Conservation (phyloP, 2,329 filamentous ascomycete genomes). For the Diaporthe longicolla region DNA sequence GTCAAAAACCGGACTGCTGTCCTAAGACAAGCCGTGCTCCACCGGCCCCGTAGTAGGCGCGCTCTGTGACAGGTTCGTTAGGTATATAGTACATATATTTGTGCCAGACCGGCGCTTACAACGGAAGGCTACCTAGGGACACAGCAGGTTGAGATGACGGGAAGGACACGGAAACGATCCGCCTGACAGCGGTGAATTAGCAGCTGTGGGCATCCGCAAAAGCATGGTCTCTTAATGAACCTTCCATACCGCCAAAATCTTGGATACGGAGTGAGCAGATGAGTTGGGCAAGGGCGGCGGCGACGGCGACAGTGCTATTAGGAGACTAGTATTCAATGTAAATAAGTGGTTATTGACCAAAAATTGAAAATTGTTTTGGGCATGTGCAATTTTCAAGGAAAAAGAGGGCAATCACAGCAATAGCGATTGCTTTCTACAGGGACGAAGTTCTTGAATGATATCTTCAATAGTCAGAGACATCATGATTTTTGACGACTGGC, state of each 20-base stretch:
- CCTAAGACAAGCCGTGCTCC: too few species aligned
- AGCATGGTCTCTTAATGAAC: background rate
- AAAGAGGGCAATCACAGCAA: background rate
- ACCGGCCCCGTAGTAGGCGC: background rate
- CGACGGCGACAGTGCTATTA: background rate
- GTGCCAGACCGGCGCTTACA: background rate
- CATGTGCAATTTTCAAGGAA: background rate
- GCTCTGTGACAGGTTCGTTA: background rate
- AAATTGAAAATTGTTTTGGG: background rate
- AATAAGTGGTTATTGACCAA: background rate
- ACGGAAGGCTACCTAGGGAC: too few species aligned
- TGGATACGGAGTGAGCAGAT: background rate
- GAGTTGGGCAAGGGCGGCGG: background rate
- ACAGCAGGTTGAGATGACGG: background rate
- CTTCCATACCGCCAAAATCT: background rate
- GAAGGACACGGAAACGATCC: background rate
- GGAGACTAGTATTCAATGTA: background rate
- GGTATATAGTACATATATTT: too few species aligned
- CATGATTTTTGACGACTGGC: background rate
- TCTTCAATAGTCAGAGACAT: background rate
- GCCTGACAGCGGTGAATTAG: background rate
- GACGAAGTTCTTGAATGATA: background rate
- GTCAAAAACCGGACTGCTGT: too few species aligned
- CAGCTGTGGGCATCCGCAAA: background rate
- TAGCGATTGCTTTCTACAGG: too few species aligned